A percentile compares a stretch with the other conserved stretches of the same genome.
These are phyloP conservation scores for Candida boleticola DNA, from an alignment of 805 yeast genomes.

Conservation along the genomic window DNA sequence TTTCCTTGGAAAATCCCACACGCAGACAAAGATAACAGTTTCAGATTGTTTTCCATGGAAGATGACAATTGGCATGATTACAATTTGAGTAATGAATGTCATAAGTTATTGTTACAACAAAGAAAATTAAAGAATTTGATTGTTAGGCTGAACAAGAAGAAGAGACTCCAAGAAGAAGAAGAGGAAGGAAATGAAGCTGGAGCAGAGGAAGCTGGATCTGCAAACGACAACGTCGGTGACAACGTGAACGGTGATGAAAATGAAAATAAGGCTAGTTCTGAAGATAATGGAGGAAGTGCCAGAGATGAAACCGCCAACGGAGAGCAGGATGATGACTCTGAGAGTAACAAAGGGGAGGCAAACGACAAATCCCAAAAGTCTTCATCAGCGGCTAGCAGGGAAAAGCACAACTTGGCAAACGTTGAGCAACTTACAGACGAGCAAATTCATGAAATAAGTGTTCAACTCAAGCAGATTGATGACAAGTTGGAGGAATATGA, in stretches of 20 bases:
- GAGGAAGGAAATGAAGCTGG: slow-evolving; percentile 7
- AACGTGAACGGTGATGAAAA: slow-evolving; percentile 2
- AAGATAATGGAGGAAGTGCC: too few species aligned
- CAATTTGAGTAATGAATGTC: slow-evolving; percentile 66
- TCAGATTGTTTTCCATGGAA: slow-evolving; percentile 76
- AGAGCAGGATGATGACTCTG: slow-evolving; percentile 2
- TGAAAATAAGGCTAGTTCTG: background rate
- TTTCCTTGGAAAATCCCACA: slow-evolving; percentile 88
- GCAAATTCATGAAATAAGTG: slow-evolving; percentile 28
- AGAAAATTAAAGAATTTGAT: slow-evolving; percentile 51
- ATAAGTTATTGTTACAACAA: slow-evolving; percentile 59
- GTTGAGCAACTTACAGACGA: slow-evolving; percentile 23
- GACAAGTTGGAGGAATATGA: slow-evolving; percentile 36
- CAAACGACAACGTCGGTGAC: slow-evolving; percentile 1
- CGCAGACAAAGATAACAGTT: slow-evolving; percentile 63
- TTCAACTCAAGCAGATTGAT: slow-evolving; percentile 38
- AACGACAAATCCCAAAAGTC: background rate
- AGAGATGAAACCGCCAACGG: too few species aligned
- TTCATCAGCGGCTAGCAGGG: background rate
- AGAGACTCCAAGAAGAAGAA: slow-evolving; percentile 22
- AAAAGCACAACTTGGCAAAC: background rate
- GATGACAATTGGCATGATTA: slow-evolving; percentile 82
- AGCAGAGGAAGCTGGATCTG: slow-evolving; percentile 3
- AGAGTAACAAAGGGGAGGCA: slow-evolving; percentile 1
- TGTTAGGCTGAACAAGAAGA: slow-evolving; percentile 41